Evolutionary conservation across 1,139 yeast genomes (phyloP), one percentile per base, ranked within the genome.

Genomic region (Debaryomyces robertsiae): DNA sequence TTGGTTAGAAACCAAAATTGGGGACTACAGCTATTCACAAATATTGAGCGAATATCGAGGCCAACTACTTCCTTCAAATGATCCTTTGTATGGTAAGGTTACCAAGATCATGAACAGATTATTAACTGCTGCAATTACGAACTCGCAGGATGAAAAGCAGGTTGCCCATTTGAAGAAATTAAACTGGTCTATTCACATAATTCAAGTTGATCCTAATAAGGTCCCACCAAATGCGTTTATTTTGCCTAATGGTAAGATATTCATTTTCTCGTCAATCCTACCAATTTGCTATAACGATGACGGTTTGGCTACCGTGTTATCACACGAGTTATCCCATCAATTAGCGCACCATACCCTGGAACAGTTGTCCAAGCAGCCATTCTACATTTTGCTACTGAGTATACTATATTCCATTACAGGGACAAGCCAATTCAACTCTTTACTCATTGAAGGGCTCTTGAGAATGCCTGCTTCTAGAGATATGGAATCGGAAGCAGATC

Each of bases 401-500:
- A 37, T 75, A 0, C 51, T 85, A 40, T 81, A 61, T 47, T 55
- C 56, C 53, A 57, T 59, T 44, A 67, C 62, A 17, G 73, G 54
- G 24, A 58, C 51, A 44, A 41, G 53, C 7, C 51, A 76, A 31
- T 57, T 84, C 42, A 80, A 78, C 52, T 74, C 77, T 41, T 50
- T 84, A 33, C 54, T 89, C 28, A 67, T 86, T 16, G 75, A 75
- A 23, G 75, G 90, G 0, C 60, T 82, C 22, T 61, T 91, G 35
- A 77, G 80, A 48, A 77, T 84, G 77, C 97, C 97, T 0, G 87
- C 95, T 0, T 84, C 95, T 1, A 73, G 98, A 53, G 89, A 81
- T 49, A 88, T 88, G 95, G 99, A 93, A 62, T 78, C 90, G 0
- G 98, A 93, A 60, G 98, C 98, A 0, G 98, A 93, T 59, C 83